Base-by-base conservation (phyloP, 108 stramenopile genomes). In the Cyclotella choctawhatcheeana region DNA sequence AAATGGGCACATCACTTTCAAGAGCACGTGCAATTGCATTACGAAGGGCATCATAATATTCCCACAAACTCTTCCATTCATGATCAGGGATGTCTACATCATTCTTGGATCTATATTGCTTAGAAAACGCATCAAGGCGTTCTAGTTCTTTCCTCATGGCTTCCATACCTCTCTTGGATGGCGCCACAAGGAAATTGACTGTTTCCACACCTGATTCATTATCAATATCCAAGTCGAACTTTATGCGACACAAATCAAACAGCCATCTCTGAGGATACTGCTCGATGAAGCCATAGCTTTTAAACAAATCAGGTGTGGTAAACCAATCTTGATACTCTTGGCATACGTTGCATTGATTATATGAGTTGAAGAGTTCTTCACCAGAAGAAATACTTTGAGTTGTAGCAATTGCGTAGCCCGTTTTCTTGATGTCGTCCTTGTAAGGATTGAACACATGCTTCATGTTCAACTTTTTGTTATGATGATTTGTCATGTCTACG, bases 211-310 rank as follows among this genome's bases (percentile, higher is more conserved):
- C 74, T 27, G 40, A 17, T 35, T 62, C 60, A 33, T 70, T 34
- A 47, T 63, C 75, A 35, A 52, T 52, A 35, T 72, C 51, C 56
- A 82, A 60, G 64, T 82, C 81, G 34, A 82, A 76, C 58, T 74
- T 74, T 8, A 82, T 40, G 26, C 76, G 52, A 56, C 64, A 44
- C 62, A 77, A 71, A 61, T 64, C 64, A 55, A 85, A 88, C 53
- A 89, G 52, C 88, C 88, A 93, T 22, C 83, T 60, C 75, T 90
- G 89, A 14, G 93, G 93, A 59, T 75, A 86, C 10, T 22, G n/a
- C 69, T 94, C 93, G 1, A 94, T 89, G 67, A 94, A 94, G 20
- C 93, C 93, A 82, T 71, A 92, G 65, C 87, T 81, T 8, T 74
- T 54, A 22, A 94, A 77, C 14, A 94, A 84, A 22, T 89, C 84